A percentile compares a stretch with the other conserved stretches of the same genome.
phyloP scores from a whole-genome alignment of 2,329 filamentous ascomycete genomes.

The Biscogniauxia marginata region DNA sequence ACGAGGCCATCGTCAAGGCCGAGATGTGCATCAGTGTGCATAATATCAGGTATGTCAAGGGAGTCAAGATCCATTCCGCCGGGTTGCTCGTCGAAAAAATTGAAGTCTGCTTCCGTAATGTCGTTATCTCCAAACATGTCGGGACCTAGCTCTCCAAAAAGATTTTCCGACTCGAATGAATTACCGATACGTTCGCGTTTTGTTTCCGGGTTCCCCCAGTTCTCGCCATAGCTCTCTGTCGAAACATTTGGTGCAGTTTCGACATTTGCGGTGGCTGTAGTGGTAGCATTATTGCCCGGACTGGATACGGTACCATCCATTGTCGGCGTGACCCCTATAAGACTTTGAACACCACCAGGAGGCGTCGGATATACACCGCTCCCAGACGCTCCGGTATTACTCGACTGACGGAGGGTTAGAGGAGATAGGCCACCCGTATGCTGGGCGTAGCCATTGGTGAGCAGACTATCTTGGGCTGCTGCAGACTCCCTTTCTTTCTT shows the following conservation, averaged over 20 bases:
- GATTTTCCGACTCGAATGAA: conserved; percentile 52
- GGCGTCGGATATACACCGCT: conserved; percentile 70
- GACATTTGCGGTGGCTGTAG: conserved; percentile 35
- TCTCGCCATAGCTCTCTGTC: conserved; percentile 35
- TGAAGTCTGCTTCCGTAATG: conserved; percentile 81
- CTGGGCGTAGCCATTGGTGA: conserved; percentile 41
- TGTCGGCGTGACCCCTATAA: conserved; percentile 52
- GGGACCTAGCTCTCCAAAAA: conserved; percentile 68
- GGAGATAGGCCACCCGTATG: conserved; percentile 52
- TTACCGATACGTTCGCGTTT: conserved; percentile 46
- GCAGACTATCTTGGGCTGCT: conserved; percentile 41
- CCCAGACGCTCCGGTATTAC: conserved; percentile 40
- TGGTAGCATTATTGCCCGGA: conserved; percentile 45
- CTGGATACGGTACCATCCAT: conserved; percentile 57
- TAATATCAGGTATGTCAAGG: conserved; percentile 32
- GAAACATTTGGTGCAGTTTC: conserved; percentile 34
- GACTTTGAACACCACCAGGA: conserved; percentile 61
- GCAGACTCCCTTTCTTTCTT: conserved; percentile 49
- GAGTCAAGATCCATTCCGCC: conserved; percentile 40
- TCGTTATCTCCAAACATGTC: conserved; percentile 72
- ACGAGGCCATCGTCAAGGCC: conserved; percentile 14
- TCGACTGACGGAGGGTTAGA: conserved; percentile 48
- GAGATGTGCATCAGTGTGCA: conserved; percentile 19
- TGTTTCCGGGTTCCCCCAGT: conserved; percentile 41
- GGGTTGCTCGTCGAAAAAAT: conserved; percentile 71